These are phyloP conservation scores for Sutorius australiensis DNA, from an alignment of 768 basidiomycete genomes.

Conservation along the genomic window DNA sequence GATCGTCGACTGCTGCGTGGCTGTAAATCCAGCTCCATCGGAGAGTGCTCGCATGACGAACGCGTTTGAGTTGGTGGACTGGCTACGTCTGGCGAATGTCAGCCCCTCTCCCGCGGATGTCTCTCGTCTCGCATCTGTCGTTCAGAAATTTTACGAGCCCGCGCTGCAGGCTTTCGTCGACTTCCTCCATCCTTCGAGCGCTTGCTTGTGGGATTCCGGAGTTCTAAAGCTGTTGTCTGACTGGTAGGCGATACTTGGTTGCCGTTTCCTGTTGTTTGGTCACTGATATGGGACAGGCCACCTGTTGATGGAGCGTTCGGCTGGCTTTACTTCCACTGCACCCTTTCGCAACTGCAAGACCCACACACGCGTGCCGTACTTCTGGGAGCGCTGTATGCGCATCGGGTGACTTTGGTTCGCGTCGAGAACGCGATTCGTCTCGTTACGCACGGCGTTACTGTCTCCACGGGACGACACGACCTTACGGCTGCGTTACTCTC, in stretches of 20 bases:
- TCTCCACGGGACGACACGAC: conserved; percentile 17
- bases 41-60: conserved; percentile 31
- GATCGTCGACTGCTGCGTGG: background rate
- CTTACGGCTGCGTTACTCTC: conserved; percentile 33
- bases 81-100: conserved; percentile 48
- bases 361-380: conserved; percentile 32
- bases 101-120: conserved; percentile 37
- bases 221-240: conserved; percentile 13
- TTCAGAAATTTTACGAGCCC: conserved; percentile 41
- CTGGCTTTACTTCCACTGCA: conserved; percentile 41
- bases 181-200: conserved; percentile 40
- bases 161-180: conserved; percentile 43
- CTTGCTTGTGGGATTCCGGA: conserved; percentile 39
- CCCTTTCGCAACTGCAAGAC: conserved; percentile 20
- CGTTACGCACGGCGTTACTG: conserved; percentile 34
- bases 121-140: conserved; percentile 35
- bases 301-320: conserved; percentile 35
- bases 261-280: background rate
- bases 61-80: conserved; percentile 62
- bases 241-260: conserved; percentile 24
- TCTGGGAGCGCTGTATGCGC: conserved; percentile 30
- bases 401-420: conserved; percentile 22
- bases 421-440: conserved; percentile 38
- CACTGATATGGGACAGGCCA: conserved; percentile 6
- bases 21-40: conserved; percentile 35